phyloP scores from a whole-genome alignment of 2,329 filamentous ascomycete genomes.

The Fusarium proliferatum region DNA sequence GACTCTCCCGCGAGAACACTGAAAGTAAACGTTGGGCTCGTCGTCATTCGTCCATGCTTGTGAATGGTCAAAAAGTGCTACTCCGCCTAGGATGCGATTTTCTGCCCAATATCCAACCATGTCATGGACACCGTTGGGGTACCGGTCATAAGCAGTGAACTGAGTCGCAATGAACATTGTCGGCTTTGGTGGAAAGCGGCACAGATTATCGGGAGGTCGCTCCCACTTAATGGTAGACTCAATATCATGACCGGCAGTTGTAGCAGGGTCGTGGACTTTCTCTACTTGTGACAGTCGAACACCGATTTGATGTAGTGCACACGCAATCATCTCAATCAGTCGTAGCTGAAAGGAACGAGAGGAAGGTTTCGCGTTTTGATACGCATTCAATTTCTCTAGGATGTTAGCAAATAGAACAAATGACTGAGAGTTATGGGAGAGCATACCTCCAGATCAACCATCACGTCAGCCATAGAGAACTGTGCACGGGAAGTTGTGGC shows the following conservation, averaged over 20 bases:
- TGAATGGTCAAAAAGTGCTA: slow-evolving; percentile 12
- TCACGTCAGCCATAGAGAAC: background rate
- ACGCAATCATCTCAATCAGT: background rate
- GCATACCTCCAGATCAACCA: background rate
- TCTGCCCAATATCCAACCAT: slow-evolving; percentile 25
- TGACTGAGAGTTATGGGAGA: accelerated
- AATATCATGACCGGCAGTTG: background rate
- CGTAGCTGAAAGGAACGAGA: background rate
- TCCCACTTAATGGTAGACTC: slow-evolving; percentile 6
- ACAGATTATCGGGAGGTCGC: background rate
- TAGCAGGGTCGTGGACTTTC: background rate
- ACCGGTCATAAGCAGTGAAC: slow-evolving; percentile 6
- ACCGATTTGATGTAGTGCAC: background rate
- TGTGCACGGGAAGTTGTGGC: background rate
- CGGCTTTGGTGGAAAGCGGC: background rate
- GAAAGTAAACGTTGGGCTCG: slow-evolving; percentile 13
- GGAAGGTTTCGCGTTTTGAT: accelerated
- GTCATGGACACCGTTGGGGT: slow-evolving; percentile 10
- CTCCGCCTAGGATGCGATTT: slow-evolving; percentile 18
- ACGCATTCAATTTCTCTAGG: background rate
- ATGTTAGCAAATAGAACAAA: accelerated
- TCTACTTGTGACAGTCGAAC: background rate
- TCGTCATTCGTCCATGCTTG: background rate
- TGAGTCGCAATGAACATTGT: slow-evolving; percentile 12
- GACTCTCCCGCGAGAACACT: slow-evolving; percentile 2